Evolutionary conservation across 164 flowering plant genomes (phyloP).

Genomic region (Stephania yunnanensis): DNA sequence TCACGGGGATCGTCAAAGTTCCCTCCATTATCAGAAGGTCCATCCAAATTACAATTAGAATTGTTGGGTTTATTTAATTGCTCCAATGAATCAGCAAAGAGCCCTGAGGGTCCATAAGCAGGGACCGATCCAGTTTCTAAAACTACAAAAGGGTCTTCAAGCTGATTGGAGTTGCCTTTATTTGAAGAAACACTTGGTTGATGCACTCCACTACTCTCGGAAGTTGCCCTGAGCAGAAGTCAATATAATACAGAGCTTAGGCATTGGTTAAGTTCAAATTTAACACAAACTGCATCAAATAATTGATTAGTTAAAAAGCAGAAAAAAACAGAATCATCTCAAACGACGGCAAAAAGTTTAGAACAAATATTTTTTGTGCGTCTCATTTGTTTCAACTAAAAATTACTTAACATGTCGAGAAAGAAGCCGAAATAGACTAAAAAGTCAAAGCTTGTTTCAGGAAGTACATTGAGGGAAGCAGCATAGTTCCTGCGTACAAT

Average conservation of each 20-base stretch:
- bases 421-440: too few species aligned
- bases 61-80: conserved; percentile 36
- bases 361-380: too few species aligned
- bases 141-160: conserved; percentile 70
- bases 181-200: conserved; percentile 27
- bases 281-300: neutral
- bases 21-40: conserved; percentile 33
- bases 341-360: too few species aligned
- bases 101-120: conserved; percentile 31
- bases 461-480: too few species aligned
- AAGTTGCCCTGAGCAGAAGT: conserved; percentile 33
- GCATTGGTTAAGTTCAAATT: neutral
- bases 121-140: conserved; percentile 44
- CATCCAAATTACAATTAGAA: conserved; percentile 32
- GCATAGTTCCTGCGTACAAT: too few species aligned
- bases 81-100: conserved; percentile 49
- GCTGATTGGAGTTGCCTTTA: conserved; percentile 30
- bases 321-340: neutral
- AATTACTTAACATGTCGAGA: too few species aligned
- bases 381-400: too few species aligned
- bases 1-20: conserved; percentile 59
- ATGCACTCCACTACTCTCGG: conserved; percentile 27
- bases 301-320: neutral
- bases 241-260: neutral
- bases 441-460: too few species aligned